Evolutionary conservation across 768 basidiomycete genomes (phyloP).

Genomic region (Panaeolus papilionaceus): DNA sequence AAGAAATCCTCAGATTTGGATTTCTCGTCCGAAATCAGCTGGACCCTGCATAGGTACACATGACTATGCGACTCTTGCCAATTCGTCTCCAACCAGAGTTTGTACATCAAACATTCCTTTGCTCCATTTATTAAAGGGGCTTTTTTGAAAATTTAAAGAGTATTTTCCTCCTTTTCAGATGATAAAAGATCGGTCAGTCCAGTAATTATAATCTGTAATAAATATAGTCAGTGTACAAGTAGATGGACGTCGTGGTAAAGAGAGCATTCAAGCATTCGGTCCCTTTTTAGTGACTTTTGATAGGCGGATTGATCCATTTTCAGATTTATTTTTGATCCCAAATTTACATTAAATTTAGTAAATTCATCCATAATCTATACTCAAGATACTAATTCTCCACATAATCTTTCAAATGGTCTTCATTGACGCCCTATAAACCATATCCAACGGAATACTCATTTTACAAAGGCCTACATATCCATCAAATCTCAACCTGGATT

Average conservation of each 20-base stretch:
- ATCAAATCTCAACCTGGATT: neutral
- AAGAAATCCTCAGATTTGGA: slow-evolving; percentile 21
- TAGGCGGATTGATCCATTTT: neutral
- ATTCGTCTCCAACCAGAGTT: neutral
- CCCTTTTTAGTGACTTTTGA: neutral
- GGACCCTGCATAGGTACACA: slow-evolving; percentile 14
- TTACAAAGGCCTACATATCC: neutral
- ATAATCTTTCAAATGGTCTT: too few relatives aligned
- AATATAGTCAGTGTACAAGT: neutral
- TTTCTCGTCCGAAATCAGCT: slow-evolving; percentile 19
- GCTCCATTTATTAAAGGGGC: neutral
- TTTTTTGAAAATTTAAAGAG: neutral
- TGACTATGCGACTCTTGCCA: slow-evolving; percentile 1
- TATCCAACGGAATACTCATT: neutral
- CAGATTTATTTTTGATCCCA: neutral
- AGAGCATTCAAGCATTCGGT: neutral
- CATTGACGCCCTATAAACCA: too few relatives aligned
- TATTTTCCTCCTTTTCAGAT: neutral
- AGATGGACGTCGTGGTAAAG: neutral
- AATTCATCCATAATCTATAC: too few relatives aligned
- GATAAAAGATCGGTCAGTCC: neutral
- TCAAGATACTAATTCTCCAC: too few relatives aligned
- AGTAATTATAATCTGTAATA: neutral
- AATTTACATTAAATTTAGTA: neutral
- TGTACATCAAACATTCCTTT: neutral